Evolutionary conservation across 2,329 filamentous ascomycete genomes (phyloP).

Genomic region (Ascochyta koolunga): DNA sequence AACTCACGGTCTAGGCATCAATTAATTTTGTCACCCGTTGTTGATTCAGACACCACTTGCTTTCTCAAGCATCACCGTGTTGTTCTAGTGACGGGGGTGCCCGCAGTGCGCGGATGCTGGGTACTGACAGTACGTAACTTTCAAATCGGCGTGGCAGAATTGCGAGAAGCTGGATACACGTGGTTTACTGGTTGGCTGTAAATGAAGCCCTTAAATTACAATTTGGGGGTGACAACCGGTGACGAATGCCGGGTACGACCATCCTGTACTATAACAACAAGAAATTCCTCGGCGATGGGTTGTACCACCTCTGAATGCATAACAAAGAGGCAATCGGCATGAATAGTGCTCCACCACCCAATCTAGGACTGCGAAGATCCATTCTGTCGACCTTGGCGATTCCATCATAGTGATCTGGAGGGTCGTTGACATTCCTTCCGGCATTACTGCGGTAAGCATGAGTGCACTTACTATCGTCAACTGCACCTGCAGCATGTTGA

Average conservation of each 20-base stretch:
- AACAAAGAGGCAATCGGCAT: neutral
- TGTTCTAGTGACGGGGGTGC: neutral
- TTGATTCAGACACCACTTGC: neutral
- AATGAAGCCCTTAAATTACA: neutral
- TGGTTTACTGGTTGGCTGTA: constrained; percentile 7
- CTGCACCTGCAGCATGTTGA: too few species aligned
- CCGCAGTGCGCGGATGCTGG: neutral
- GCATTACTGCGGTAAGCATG: constrained; percentile 7
- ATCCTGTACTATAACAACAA: neutral
- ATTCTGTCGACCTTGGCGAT: neutral
- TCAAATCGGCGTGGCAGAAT: neutral
- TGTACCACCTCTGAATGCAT: neutral
- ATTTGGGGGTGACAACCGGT: neutral
- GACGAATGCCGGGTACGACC: constrained; percentile 7
- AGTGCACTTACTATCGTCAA: neutral
- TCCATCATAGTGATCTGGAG: neutral
- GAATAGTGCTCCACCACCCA: neutral
- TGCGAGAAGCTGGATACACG: neutral
- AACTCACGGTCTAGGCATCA: too few species aligned
- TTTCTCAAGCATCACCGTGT: neutral
- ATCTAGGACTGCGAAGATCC: neutral
- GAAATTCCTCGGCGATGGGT: neutral
- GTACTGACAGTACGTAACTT: neutral
- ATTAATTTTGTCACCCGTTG: too few species aligned
- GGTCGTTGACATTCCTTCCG: constrained; percentile 4